Evolutionary conservation across 2,329 filamentous ascomycete species (phyloP).

Genomic region (Zymoseptoria pseudotritici): DNA sequence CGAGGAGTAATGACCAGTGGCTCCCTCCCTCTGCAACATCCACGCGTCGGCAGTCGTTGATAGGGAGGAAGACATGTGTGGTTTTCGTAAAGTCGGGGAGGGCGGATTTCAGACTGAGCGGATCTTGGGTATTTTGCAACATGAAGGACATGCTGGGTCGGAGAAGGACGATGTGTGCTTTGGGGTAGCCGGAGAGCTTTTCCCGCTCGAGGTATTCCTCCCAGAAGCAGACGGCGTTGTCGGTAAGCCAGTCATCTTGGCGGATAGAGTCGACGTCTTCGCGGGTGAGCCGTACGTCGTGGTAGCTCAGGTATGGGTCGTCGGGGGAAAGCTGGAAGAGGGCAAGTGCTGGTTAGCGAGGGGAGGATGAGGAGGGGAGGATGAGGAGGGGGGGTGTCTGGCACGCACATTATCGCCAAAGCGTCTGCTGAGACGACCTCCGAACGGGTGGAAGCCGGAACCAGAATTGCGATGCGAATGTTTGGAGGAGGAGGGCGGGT

Average conservation of each 20-base stretch:
- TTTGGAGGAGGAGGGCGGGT: neutral
- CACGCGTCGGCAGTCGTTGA: constrained; percentile 79
- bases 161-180: constrained; percentile 81
- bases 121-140: constrained; percentile 65
- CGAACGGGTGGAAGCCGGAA: constrained; percentile 47
- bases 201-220: constrained; percentile 94
- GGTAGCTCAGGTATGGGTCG: constrained; percentile 64
- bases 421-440: constrained; percentile 43
- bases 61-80: constrained; percentile 90
- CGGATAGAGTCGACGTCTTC: constrained; percentile 85
- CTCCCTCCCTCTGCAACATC: constrained; percentile 77
- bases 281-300: constrained; percentile 60
- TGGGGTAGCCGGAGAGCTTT: constrained; percentile 69
- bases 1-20: constrained; percentile 90
- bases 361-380: neutral
- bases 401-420: constrained; percentile 45
- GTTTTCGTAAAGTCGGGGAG: constrained; percentile 73
- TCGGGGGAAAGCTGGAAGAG: constrained; percentile 48
- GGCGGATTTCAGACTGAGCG: constrained; percentile 52
- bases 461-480: constrained; percentile 14
- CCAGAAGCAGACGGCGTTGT: constrained; percentile 98
- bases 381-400: neutral
- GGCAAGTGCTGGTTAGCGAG: neutral
- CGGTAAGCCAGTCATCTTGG: constrained; percentile 82
- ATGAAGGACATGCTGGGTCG: constrained; percentile 90